Base-by-base conservation (phyloP, 306 rosid genomes). In the Trifolium dubium region DNA sequence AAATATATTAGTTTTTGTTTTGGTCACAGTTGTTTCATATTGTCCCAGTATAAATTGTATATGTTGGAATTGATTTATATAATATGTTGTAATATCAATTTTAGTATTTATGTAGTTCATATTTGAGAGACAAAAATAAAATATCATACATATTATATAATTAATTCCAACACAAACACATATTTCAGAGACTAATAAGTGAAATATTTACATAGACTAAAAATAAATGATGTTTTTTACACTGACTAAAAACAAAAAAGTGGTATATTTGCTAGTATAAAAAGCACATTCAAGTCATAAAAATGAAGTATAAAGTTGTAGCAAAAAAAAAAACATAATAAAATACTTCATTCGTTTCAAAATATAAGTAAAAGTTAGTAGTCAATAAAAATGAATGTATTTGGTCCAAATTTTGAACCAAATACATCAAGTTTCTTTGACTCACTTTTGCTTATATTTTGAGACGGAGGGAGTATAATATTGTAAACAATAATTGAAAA, bases 271-370 rank as follows among this genome's bases (percentile, higher is more conserved):
- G 19, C 10, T 6, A 17, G 6, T 7, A 51, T 2, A 0, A 51
- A 53, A 19, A 55, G 23, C 11, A 9, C 4, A 28, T 10, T 56
- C 4, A 56, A 56, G 4, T 28, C 9, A 28, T 12, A 67, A 1
- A 59, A 75, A 47, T 35, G 44, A 67, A 64, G 56, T 32, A 60
- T 79, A 35, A 46, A 37, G 3, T 8, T 34, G 5, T 23, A 9
- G 23, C 23, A 23, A 23, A 23, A 23, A 23, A 23, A 0, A 23
- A 23, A 23, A 23, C 23, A 23, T n/a, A n/a, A n/a, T n/a, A n/a
- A n/a, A n/a, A n/a, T n/a, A n/a, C n/a, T n/a, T n/a, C n/a, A n/a
- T n/a, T n/a, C n/a, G n/a, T n/a, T n/a, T n/a, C n/a, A n/a, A n/a
- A n/a, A n/a, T n/a, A n/a, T n/a, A n/a, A n/a, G n/a, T n/a, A n/a